phyloP scores from a whole-genome alignment of 2,329 filamentous ascomycete genomes.

The Scopulariopsis brevicaulis region DNA sequence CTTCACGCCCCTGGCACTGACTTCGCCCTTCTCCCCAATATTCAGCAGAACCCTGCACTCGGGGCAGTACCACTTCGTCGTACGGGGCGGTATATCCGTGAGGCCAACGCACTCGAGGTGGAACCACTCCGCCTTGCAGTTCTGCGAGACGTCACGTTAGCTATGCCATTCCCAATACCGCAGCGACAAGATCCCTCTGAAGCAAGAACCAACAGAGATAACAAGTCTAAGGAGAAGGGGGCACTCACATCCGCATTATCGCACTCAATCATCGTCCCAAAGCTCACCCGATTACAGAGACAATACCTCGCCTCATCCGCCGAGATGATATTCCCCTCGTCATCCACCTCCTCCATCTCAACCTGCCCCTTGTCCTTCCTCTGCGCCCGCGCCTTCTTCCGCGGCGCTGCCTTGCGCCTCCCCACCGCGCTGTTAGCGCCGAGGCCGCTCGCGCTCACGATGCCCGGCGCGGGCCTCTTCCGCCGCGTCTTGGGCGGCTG shows the following conservation, averaged over 20 bases:
- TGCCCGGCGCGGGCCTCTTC: conserved; percentile 61
- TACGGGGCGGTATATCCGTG: conserved; percentile 54
- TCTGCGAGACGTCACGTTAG: conserved; percentile 17
- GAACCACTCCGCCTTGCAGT: conserved; percentile 79
- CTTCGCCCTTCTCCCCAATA: conserved; percentile 52
- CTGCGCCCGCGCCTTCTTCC: conserved; percentile 45
- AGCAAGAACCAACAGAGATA: neutral
- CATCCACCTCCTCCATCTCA: conserved; percentile 49
- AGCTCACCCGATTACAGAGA: conserved; percentile 68
- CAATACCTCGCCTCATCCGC: conserved; percentile 69
- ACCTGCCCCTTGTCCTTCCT: conserved; percentile 35
- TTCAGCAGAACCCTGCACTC: conserved; percentile 55
- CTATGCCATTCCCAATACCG: neutral
- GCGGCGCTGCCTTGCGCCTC: conserved; percentile 57
- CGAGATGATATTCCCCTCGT: conserved; percentile 60
- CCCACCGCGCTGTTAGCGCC: conserved; percentile 58
- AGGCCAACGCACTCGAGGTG: conserved; percentile 69
- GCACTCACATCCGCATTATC: conserved; percentile 63
- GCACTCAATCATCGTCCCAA: conserved; percentile 74
- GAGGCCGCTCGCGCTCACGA: conserved; percentile 52
- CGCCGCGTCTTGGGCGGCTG: conserved; percentile 40
- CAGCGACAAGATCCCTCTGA: neutral
- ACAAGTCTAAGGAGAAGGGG: neutral
- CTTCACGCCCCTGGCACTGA: conserved; percentile 45
- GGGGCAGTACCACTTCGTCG: conserved; percentile 77